A percentile compares a stretch with the other conserved stretches of the same genome.
phyloP scores from a whole-genome alignment of 2,329 filamentous ascomycete genomes.

The Herpotrichia juniperi region DNA sequence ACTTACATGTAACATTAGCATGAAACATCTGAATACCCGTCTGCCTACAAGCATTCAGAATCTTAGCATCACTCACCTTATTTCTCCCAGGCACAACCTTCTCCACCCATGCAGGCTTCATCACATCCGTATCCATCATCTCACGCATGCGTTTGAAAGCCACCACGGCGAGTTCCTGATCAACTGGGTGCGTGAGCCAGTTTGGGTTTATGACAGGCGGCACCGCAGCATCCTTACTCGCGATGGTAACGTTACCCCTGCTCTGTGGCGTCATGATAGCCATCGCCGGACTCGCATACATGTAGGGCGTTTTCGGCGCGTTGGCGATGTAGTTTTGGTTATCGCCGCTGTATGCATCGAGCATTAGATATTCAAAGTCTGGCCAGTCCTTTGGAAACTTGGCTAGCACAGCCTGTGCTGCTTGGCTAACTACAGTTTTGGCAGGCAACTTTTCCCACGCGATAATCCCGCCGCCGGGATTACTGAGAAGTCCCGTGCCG shows the following conservation, averaged over 20 bases:
- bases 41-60: constrained; percentile 24
- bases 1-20: constrained; percentile 28
- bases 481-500: constrained; percentile 23
- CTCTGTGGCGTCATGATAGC: constrained; percentile 41
- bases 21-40: constrained; percentile 29
- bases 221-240: constrained; percentile 25
- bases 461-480: constrained; percentile 25
- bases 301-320: constrained; percentile 30
- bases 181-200: constrained; percentile 41
- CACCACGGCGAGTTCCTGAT: constrained; percentile 39
- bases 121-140: neutral
- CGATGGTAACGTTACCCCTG: constrained; percentile 44
- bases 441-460: constrained; percentile 31
- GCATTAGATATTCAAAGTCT: constrained; percentile 30
- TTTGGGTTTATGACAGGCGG: constrained; percentile 42
- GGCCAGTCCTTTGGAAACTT: constrained; percentile 30
- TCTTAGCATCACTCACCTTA: constrained; percentile 31
- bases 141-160: constrained; percentile 38
- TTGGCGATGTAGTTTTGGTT: constrained; percentile 20
- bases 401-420: constrained; percentile 10
- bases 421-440: constrained; percentile 10
- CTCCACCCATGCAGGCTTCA: neutral
- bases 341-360: constrained; percentile 19
- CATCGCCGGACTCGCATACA: constrained; percentile 40
- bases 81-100: constrained; percentile 34